phyloP scores from a whole-genome alignment of 1,284 basidiomycete genomes.

The Ganoderma lucidum region DNA sequence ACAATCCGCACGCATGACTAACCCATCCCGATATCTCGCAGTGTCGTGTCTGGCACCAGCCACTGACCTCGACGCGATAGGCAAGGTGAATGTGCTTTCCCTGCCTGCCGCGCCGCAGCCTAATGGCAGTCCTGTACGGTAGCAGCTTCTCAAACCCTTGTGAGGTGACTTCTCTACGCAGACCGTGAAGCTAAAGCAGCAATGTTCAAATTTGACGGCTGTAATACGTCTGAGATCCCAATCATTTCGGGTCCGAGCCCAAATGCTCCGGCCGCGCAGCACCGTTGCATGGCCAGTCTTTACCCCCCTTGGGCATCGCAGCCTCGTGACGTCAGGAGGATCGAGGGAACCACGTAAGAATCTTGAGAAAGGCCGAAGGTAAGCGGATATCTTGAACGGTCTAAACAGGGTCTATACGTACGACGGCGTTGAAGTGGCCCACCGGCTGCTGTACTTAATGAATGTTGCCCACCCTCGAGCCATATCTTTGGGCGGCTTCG shows the following conservation, averaged over 20 bases:
- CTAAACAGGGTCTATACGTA: background rate
- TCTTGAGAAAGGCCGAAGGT: background rate
- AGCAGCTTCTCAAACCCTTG: background rate
- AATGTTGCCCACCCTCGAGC: background rate
- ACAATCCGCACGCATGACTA: background rate
- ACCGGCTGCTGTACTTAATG: background rate
- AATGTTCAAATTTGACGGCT: background rate
- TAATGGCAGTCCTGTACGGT: background rate
- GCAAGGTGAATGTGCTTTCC: background rate
- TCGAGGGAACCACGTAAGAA: background rate
- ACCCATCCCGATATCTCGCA: background rate
- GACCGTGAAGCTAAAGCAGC: background rate
- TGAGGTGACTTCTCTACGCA: background rate
- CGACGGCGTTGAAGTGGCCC: background rate
- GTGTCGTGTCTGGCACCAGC: background rate
- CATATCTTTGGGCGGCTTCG: background rate
- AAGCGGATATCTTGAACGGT: background rate
- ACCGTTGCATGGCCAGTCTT: background rate
- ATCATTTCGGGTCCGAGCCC: background rate
- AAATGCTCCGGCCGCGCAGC: background rate
- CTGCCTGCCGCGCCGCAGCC: background rate
- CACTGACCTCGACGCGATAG: constrained; percentile 4
- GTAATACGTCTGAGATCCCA: background rate
- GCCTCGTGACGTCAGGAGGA: background rate
- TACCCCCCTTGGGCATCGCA: background rate